phyloP scores from a whole-genome alignment of 169 alveolate species.

The Eimeria brunetti region DNA sequence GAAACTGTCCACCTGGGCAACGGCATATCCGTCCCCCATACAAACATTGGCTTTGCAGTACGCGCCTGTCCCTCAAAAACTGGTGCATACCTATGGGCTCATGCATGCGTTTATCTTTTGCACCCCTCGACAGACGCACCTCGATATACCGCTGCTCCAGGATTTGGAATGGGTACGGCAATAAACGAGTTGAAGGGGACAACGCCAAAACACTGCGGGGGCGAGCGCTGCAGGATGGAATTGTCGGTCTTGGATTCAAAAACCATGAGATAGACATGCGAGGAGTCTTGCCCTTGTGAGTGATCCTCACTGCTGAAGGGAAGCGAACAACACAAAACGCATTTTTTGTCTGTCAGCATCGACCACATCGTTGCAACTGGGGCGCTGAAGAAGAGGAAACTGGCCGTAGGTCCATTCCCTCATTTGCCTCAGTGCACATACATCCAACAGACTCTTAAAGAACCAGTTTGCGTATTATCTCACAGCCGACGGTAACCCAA shows the following conservation, averaged over 20 bases:
- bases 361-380: conserved; percentile 68
- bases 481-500: conserved; percentile 61
- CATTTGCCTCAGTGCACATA: background rate
- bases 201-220: background rate
- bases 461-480: conserved; percentile 78
- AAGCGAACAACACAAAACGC: background rate
- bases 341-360: conserved; percentile 8
- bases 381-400: conserved; percentile 50
- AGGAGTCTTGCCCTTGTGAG: conserved; percentile 79
- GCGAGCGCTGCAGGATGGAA: conserved; percentile 76
- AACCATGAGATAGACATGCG: conserved; percentile 79
- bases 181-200: background rate
- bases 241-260: conserved; percentile 82
- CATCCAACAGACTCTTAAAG: background rate
- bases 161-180: conserved; percentile 76
- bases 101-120: background rate
- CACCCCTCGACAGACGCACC: conserved; percentile 56
- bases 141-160: conserved; percentile 80
- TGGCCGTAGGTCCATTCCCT: conserved; percentile 55
- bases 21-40: conserved; percentile 80
- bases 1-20: conserved; percentile 77
- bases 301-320: background rate
- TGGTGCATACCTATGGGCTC: background rate
- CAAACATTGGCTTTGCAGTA: conserved; percentile 81
- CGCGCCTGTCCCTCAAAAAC: background rate